Evolutionary conservation across 2,329 filamentous ascomycete genomes (phyloP).

Genomic region (Fusarium xyrophilum): DNA sequence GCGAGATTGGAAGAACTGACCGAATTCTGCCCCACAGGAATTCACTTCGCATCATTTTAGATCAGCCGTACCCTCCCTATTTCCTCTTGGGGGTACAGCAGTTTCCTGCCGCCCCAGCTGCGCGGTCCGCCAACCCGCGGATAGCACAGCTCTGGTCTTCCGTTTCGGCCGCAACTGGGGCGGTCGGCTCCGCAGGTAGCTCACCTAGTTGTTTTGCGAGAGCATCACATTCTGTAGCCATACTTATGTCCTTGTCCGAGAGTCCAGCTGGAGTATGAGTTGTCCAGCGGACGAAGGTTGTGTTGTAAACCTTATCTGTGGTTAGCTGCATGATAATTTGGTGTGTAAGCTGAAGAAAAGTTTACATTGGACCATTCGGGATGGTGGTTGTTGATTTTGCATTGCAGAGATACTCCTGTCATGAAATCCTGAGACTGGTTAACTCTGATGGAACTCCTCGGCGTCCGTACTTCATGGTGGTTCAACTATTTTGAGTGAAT

Average conservation of each 20-base stretch:
- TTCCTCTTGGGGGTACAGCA: conserved; percentile 60
- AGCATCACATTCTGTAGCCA: conserved; percentile 69
- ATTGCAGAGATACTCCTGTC: conserved; percentile 73
- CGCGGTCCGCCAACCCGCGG: conserved; percentile 56
- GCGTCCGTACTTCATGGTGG: neutral
- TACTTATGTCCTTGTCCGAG: conserved; percentile 66
- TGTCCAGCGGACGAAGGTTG: conserved; percentile 74
- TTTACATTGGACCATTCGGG: conserved; percentile 77
- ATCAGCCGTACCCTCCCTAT: conserved; percentile 25
- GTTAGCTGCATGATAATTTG: conserved; percentile 5
- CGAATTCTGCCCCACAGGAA: neutral
- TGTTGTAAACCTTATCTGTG: conserved; percentile 68
- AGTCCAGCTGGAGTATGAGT: conserved; percentile 72
- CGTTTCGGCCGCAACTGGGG: conserved; percentile 29
- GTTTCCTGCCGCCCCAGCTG: conserved; percentile 55
- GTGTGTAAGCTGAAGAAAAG: neutral
- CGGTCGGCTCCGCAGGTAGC: conserved; percentile 45
- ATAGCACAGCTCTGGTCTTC: conserved; percentile 46
- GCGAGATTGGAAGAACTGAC: neutral
- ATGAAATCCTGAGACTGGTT: conserved; percentile 69
- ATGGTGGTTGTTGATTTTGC: conserved; percentile 73
- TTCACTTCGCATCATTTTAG: neutral
- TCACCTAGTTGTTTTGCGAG: conserved; percentile 65
- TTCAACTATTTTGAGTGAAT: neutral
- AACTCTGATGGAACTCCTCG: neutral